Conservation (phyloP, 2,329 filamentous ascomycete species). For the Byssothecium circinans region DNA sequence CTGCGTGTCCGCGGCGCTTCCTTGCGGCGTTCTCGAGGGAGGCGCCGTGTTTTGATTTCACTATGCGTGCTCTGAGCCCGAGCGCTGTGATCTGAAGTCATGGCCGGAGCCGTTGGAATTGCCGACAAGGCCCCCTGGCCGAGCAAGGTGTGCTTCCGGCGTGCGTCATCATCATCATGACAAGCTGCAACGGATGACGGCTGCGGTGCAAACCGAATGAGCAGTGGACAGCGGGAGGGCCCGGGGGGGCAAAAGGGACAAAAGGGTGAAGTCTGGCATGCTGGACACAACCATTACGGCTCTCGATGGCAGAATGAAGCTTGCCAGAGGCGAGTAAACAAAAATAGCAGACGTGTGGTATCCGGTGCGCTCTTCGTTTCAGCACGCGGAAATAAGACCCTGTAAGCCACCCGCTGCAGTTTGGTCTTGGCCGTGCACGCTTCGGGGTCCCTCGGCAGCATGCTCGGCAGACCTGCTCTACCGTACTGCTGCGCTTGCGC, state of each 20-base stretch:
- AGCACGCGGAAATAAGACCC: conserved; percentile 23
- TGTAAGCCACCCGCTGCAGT: conserved; percentile 11
- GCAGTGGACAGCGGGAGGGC: background rate
- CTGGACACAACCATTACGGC: no score
- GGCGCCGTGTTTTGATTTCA: no score
- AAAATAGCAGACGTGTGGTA: background rate
- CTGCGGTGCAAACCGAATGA: background rate
- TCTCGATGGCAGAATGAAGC: no score
- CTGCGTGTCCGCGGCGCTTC: no score
- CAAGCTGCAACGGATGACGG: background rate
- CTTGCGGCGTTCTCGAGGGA: no score
- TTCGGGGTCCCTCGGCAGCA: conserved; percentile 5
- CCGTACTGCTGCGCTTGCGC: background rate
- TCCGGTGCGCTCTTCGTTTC: conserved; percentile 16
- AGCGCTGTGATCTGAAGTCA: conserved; percentile 2
- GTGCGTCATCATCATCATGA: conserved; percentile 1
- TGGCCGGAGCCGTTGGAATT: background rate
- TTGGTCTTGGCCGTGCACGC: conserved; percentile 1
- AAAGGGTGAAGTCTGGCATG: no score
- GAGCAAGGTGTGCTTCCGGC: background rate
- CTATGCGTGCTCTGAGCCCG: no score
- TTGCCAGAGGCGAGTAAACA: no score
- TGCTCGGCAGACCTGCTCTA: conserved; percentile 1
- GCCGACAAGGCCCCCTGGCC: background rate
- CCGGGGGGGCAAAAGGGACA: no score